Conservation (phyloP, 23 red algal species). For the Pyropia haitanensis region DNA sequence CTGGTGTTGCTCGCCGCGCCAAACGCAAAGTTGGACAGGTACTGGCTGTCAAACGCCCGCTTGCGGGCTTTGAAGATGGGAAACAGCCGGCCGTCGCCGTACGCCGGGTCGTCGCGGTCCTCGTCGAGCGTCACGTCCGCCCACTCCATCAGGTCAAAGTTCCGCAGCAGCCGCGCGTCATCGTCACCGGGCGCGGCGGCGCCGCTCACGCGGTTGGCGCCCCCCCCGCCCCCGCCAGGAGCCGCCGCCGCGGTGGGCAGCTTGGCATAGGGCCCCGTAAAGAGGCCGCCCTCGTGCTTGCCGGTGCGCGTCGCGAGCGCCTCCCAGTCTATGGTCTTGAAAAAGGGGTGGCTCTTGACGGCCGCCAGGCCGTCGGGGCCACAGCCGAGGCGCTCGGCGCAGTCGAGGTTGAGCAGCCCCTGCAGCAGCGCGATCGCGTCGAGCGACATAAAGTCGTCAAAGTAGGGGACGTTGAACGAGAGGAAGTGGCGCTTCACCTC, state of each 20-base stretch:
- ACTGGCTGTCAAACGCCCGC: too few species aligned
- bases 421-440: slow-evolving; percentile 22
- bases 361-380: slow-evolving; percentile 7
- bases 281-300: neutral
- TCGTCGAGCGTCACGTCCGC: slow-evolving; percentile 36
- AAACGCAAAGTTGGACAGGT: too few species aligned
- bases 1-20: too few species aligned
- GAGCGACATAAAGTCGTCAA: slow-evolving; percentile 5
- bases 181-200: neutral
- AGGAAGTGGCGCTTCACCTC: slow-evolving; percentile 28
- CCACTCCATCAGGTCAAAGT: slow-evolving; percentile 54
- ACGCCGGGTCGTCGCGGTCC: slow-evolving; percentile 15
- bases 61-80: too few species aligned
- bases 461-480: slow-evolving; percentile 12
- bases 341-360: slow-evolving; percentile 38
- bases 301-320: neutral
- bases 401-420: slow-evolving; percentile 22
- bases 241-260: slow-evolving; percentile 5
- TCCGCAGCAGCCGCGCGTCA: slow-evolving; percentile 41
- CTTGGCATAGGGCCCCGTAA: neutral
- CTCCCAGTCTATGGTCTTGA: slow-evolving; percentile 42
- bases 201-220: neutral
- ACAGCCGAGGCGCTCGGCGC: slow-evolving; percentile 11
- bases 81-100: neutral
- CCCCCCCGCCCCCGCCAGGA: slow-evolving; percentile 15